These are phyloP conservation scores for Leccinellum rugosiceps DNA, from an alignment of 768 basidiomycete genomes.

Conservation along the genomic window DNA sequence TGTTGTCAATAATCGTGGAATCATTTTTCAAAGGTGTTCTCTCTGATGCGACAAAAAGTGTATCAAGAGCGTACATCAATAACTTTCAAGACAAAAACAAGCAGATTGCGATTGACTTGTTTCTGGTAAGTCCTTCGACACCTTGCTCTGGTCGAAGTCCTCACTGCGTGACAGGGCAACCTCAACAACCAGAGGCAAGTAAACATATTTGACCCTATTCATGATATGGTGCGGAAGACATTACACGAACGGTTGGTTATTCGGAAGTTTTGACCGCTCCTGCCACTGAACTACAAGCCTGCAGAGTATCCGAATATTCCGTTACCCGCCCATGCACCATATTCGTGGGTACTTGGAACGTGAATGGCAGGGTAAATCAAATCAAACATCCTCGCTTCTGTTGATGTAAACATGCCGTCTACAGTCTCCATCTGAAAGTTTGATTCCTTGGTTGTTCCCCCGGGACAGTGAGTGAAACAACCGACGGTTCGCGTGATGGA, in stretches of 20 bases:
- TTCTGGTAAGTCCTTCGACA: conserved; percentile 59
- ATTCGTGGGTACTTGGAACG: conserved; percentile 93
- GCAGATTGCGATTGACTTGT: conserved; percentile 92
- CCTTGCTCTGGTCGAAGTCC: not conserved
- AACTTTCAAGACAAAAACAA: conserved; percentile 97
- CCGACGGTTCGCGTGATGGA: not conserved
- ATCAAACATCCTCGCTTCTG: not conserved
- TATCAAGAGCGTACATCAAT: conserved; percentile 94
- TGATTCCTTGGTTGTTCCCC: conserved; percentile 91
- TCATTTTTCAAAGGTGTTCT: conserved; percentile 59
- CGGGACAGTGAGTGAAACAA: conserved; percentile 53
- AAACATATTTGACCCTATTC: conserved; percentile 90
- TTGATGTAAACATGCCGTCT: conserved; percentile 8
- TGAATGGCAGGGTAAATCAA: conserved; percentile 77
- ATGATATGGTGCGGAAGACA: conserved; percentile 76
- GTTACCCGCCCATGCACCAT: conserved; percentile 66
- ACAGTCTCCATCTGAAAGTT: conserved; percentile 74
- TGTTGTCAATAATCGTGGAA: not conserved
- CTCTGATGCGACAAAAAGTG: conserved; percentile 95
- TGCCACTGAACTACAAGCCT: conserved; percentile 2
- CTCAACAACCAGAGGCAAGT: conserved; percentile 84
- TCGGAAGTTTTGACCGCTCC: not conserved
- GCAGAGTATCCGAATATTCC: conserved; percentile 81
- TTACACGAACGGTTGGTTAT: conserved; percentile 61
- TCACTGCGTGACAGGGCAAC: conserved; percentile 69